Conservation (phyloP, 441 rosid genomes). For the Populus hybrid region DNA sequence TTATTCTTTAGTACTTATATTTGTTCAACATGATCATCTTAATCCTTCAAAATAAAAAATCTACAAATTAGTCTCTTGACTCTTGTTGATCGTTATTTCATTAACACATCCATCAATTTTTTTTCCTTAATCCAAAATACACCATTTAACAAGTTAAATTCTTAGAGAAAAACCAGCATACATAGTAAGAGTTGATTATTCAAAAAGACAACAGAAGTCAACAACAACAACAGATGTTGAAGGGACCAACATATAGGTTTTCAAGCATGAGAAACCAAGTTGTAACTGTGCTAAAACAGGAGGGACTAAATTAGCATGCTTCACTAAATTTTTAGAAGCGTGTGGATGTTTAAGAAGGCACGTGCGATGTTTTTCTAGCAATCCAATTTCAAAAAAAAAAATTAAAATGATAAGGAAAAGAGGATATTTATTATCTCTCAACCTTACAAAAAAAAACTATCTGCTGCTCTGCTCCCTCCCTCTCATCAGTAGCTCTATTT, state of each 20-base stretch:
- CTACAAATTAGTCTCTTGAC: not conserved
- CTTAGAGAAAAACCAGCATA: not conserved
- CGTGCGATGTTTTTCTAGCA: conserved; percentile 2
- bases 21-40: not conserved
- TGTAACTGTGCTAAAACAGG: not conserved
- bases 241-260: not conserved
- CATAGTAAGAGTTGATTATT: not conserved
- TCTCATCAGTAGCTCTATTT: conserved; percentile 15
- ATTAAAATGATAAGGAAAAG: not conserved
- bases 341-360: not conserved
- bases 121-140: not conserved
- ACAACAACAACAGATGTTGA: not conserved
- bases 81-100: no score
- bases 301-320: not conserved
- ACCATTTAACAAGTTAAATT: not conserved
- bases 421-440: not conserved
- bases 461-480: not conserved
- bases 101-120: not conserved
- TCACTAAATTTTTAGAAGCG: not conserved
- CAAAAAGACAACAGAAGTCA: not conserved
- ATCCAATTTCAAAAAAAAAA: not conserved
- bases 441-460: not conserved
- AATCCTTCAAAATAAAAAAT: not conserved
- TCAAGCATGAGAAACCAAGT: not conserved
- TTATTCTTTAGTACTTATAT: no score